Percentiles rank a stretch among this genome's conserved stretches.
Conservation (phyloP, 305 asterid species). For the Rubia balearica region DNA sequence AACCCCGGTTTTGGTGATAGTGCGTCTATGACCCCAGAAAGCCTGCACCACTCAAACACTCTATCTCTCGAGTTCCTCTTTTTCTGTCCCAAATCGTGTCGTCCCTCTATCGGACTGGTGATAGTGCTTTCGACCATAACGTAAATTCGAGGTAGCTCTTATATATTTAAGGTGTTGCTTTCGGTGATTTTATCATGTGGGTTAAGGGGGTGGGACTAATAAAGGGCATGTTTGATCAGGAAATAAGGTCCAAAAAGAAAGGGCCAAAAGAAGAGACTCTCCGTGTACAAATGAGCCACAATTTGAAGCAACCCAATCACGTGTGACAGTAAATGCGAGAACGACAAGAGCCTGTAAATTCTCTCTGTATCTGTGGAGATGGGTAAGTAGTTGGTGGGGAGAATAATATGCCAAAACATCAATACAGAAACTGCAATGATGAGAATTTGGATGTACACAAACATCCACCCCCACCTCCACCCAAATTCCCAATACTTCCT, state of each 20-base stretch:
- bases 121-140: no score
- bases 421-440: constrained; percentile 27
- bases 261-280: background rate
- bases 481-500: no score
- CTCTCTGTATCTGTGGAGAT: constrained; percentile 7
- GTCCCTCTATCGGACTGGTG: no score
- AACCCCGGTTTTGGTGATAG: no score
- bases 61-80: no score
- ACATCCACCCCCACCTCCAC: background rate
- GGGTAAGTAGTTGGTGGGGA: constrained; percentile 18
- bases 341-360: constrained; percentile 15
- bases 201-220: no score
- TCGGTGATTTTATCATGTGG: no score
- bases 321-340: constrained; percentile 16
- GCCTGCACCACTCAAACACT: no score
- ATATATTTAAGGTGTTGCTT: no score
- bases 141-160: no score
- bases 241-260: background rate
- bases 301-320: constrained; percentile 21
- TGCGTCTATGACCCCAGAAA: no score
- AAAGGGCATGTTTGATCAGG: background rate
- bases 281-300: background rate
- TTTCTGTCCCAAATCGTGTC: no score
- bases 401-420: constrained; percentile 18
- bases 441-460: constrained; percentile 19